Evolutionary conservation across 208 protist species (phyloP).

Genomic region (Crithidia sp.): DNA sequence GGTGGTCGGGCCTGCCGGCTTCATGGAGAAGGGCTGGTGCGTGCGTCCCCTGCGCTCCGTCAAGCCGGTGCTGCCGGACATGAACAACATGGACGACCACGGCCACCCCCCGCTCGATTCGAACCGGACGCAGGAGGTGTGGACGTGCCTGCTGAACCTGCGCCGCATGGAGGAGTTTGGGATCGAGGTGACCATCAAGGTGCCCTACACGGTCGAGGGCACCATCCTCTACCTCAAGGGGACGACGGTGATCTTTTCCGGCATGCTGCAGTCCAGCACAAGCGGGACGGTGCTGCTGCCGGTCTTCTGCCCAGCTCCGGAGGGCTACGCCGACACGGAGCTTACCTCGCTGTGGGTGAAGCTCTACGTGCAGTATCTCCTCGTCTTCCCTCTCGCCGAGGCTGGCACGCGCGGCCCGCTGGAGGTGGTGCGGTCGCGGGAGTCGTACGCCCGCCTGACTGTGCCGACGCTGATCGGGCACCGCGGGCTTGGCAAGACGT

Average conservation of each 20-base stretch:
- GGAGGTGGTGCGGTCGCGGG: conserved; percentile 63
- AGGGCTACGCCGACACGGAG: conserved; percentile 17
- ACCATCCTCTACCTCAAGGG: conserved; percentile 26
- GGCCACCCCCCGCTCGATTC: conserved; percentile 31
- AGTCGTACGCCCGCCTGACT: conserved; percentile 53
- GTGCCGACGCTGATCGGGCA: conserved; percentile 77
- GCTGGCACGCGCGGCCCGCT: conserved; percentile 44
- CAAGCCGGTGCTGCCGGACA: conserved; percentile 37
- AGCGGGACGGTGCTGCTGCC: conserved; percentile 44
- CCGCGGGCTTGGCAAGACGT: conserved; percentile 82
- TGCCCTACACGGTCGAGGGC: conserved; percentile 29
- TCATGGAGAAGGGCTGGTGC: conserved; percentile 52
- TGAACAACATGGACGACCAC: conserved; percentile 21
- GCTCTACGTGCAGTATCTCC: conserved; percentile 74
- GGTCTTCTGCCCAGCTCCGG: conserved; percentile 27
- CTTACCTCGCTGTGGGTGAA: conserved; percentile 46
- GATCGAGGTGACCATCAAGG: conserved; percentile 46
- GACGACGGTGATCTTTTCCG: conserved; percentile 39
- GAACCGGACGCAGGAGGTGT: conserved; percentile 40
- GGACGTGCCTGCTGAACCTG: conserved; percentile 48
- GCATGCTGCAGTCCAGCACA: conserved; percentile 49
- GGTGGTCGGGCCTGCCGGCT: not conserved
- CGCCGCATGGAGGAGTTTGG: conserved; percentile 39
- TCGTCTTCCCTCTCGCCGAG: conserved; percentile 44
- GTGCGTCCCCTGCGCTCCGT: conserved; percentile 45